Conservation (phyloP, 768 basidiomycete genomes). For the Suillus placidus region DNA sequence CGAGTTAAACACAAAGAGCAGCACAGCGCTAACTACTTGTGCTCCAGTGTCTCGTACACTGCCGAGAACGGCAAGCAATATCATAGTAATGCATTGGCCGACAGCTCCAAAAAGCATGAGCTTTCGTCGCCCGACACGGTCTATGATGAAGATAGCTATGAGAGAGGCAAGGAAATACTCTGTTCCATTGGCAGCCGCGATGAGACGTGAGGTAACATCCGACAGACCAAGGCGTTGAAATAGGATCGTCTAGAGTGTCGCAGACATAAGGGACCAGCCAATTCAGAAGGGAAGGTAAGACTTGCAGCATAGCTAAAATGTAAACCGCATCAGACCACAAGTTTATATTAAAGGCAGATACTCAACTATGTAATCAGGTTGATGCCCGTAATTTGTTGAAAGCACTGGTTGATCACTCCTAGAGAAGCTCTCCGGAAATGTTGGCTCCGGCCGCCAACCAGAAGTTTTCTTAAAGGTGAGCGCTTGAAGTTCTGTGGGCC, state of each 20-base stretch:
- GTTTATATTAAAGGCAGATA: neutral
- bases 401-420: constrained; percentile 62
- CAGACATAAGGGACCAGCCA: neutral
- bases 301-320: constrained; percentile 35
- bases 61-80: constrained; percentile 60
- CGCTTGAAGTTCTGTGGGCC: constrained; percentile 8
- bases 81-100: constrained; percentile 61
- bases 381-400: constrained; percentile 72
- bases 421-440: constrained; percentile 61
- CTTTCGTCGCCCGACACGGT: constrained; percentile 70
- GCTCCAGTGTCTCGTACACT: constrained; percentile 49
- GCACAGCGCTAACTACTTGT: constrained; percentile 53
- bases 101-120: constrained; percentile 72
- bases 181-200: constrained; percentile 69
- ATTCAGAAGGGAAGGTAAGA: constrained; percentile 3
- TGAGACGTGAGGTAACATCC: constrained; percentile 59
- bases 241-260: constrained; percentile 43
- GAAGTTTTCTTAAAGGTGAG: constrained; percentile 51
- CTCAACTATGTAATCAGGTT: constrained; percentile 63
- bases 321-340: neutral
- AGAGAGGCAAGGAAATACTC: constrained; percentile 75
- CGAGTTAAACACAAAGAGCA: constrained; percentile 72
- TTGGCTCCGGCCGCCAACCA: constrained; percentile 57
- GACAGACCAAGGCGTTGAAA: constrained; percentile 62
- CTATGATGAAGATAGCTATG: constrained; percentile 70